Percentiles rank a stretch among this genome's conserved stretches.
These are phyloP conservation scores for Bothriochloa decipiens DNA, from an alignment of 176 grass and related monocot species.

Conservation along the genomic window DNA sequence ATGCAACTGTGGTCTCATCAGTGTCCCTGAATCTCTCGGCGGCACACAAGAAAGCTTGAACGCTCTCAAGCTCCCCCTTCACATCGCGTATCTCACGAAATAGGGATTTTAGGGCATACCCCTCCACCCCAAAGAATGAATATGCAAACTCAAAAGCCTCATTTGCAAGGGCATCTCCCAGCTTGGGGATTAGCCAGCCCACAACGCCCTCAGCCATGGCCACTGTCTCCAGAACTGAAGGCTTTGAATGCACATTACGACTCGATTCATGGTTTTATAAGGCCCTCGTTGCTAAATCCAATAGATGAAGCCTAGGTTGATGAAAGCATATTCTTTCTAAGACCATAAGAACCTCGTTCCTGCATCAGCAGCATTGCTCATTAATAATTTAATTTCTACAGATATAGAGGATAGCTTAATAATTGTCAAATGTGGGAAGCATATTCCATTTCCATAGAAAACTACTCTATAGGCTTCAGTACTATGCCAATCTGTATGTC, in stretches of 20 bases:
- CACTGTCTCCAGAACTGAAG: neutral
- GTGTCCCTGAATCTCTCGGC: conserved; percentile 1
- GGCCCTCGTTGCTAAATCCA: neutral
- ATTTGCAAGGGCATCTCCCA: neutral
- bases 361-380: neutral
- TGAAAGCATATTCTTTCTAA: conserved; percentile 5
- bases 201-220: conserved; percentile 18
- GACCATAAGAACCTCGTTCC: neutral
- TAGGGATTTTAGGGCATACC: neutral
- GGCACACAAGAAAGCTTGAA: conserved; percentile 22
- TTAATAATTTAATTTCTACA: neutral
- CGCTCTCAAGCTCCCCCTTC: conserved; percentile 19
- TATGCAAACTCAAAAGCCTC: neutral
- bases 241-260: neutral
- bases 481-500: neutral
- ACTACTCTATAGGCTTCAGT: neutral
- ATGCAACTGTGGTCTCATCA: neutral
- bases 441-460: neutral
- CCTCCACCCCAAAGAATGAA: conserved; percentile 11
- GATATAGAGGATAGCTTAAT: neutral
- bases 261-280: neutral
- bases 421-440: neutral
- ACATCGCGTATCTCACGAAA: conserved; percentile 10
- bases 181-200: conserved; percentile 9
- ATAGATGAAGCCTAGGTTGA: neutral